Conservation (phyloP, 352 stramenopile species). For the Phytophthora cactorum region DNA sequence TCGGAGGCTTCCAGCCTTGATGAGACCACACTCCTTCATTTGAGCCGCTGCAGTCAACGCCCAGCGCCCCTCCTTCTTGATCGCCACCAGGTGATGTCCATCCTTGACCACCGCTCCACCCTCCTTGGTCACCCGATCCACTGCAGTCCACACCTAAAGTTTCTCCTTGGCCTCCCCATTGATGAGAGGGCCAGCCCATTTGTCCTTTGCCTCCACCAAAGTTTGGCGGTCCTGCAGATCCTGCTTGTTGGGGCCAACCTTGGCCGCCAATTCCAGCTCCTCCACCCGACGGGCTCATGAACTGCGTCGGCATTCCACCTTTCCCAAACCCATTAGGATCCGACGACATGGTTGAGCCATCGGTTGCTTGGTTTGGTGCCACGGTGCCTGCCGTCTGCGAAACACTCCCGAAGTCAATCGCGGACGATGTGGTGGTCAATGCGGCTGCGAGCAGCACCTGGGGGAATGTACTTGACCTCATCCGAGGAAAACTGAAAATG, state of each 20-base stretch:
- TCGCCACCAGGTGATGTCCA: background rate
- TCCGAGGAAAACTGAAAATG: slow-evolving; percentile 1
- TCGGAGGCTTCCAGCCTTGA: background rate
- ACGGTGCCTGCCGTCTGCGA: background rate
- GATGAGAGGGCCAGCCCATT: background rate
- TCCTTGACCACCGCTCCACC: background rate
- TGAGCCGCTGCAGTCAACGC: background rate
- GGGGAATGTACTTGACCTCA: background rate
- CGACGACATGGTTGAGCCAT: background rate
- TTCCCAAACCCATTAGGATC: background rate
- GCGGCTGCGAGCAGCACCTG: background rate
- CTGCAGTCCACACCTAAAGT: background rate
- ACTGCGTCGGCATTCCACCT: background rate
- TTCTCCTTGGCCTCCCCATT: background rate
- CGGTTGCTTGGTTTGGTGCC: slow-evolving; percentile 1
- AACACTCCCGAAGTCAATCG: background rate
- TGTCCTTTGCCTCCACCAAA: background rate
- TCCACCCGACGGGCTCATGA: background rate
- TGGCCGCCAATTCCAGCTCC: background rate
- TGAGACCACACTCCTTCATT: background rate
- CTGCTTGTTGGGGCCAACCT: slow-evolving; percentile 2
- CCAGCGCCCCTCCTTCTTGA: background rate
- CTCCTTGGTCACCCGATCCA: background rate
- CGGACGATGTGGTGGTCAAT: background rate
- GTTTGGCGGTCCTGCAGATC: background rate